These are phyloP conservation scores for Bipolaris bicolor DNA, from an alignment of 2,329 filamentous ascomycete species.

Conservation along the genomic window DNA sequence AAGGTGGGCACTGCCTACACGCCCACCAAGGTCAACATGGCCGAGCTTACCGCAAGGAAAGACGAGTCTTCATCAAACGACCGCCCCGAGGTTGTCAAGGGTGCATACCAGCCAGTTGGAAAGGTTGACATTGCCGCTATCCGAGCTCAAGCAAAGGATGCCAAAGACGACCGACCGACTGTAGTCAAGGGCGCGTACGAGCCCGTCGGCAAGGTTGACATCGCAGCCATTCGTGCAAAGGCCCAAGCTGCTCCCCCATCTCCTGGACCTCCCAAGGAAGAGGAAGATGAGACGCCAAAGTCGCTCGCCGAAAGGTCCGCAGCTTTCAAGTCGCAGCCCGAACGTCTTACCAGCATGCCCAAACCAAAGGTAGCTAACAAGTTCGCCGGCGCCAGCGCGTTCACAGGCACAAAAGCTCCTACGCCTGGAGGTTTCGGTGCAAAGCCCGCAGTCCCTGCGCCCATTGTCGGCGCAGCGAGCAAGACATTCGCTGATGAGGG, in stretches of 20 bases:
- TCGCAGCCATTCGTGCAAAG: constrained; percentile 86
- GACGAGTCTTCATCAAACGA: constrained; percentile 65
- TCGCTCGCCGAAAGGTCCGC: constrained; percentile 77
- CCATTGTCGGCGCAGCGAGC: constrained; percentile 79
- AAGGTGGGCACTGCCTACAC: constrained; percentile 93
- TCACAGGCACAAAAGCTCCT: constrained; percentile 88
- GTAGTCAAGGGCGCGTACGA: constrained; percentile 93
- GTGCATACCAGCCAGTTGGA: constrained; percentile 89
- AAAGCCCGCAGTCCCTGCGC: constrained; percentile 64
- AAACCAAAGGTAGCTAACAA: constrained; percentile 96
- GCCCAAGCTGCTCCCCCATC: constrained; percentile 62
- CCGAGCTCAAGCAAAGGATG: constrained; percentile 69
- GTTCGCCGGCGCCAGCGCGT: constrained; percentile 74
- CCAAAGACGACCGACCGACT: constrained; percentile 78
- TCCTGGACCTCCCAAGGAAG: constrained; percentile 53
- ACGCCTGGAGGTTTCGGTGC: constrained; percentile 72
- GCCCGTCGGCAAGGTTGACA: constrained; percentile 95
- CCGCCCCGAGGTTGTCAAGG: constrained; percentile 72
- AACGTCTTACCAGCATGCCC: constrained; percentile 83
- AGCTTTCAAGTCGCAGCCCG: constrained; percentile 72
- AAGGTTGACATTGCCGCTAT: constrained; percentile 98
- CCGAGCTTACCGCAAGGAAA: constrained; percentile 77
- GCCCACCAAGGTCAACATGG: constrained; percentile 93
- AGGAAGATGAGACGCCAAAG: constrained; percentile 58
- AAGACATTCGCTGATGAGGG: constrained; percentile 93